These are phyloP conservation scores for Ceratocystis variospora DNA, from an alignment of 2,329 filamentous ascomycete species.

Conservation along the genomic window DNA sequence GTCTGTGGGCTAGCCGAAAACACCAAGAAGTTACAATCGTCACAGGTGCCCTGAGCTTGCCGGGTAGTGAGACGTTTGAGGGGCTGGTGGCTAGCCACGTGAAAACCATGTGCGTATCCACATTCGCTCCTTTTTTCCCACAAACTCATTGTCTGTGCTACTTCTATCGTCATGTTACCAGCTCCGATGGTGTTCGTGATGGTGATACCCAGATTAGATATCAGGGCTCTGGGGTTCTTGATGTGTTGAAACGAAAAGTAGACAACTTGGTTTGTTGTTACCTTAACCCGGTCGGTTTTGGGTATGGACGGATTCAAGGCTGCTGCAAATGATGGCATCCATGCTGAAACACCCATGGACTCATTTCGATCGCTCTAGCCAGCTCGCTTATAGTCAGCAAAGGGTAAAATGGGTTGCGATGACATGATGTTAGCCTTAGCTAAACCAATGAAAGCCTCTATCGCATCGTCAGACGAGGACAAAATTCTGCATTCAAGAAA, in stretches of 20 bases:
- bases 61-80: background rate
- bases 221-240: background rate
- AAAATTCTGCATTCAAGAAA: no score
- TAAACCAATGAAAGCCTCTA: background rate
- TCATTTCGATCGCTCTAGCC: background rate
- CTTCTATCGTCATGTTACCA: background rate
- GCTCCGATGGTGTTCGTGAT: background rate
- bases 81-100: background rate
- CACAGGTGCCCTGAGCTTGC: background rate
- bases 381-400: background rate
- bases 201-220: background rate
- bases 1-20: background rate
- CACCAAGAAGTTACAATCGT: constrained; percentile 5
- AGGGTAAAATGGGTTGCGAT: background rate
- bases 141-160: background rate
- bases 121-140: background rate
- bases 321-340: background rate
- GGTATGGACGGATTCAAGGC: background rate
- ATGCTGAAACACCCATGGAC: constrained; percentile 3
- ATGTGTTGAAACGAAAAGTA: background rate
- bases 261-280: background rate
- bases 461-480: background rate
- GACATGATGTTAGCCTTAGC: background rate
- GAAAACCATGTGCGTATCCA: constrained; percentile 4
- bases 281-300: background rate